These are phyloP conservation scores for Mantamonas sphyraenae DNA, from an alignment of 78 protist species.

Conservation along the genomic window DNA sequence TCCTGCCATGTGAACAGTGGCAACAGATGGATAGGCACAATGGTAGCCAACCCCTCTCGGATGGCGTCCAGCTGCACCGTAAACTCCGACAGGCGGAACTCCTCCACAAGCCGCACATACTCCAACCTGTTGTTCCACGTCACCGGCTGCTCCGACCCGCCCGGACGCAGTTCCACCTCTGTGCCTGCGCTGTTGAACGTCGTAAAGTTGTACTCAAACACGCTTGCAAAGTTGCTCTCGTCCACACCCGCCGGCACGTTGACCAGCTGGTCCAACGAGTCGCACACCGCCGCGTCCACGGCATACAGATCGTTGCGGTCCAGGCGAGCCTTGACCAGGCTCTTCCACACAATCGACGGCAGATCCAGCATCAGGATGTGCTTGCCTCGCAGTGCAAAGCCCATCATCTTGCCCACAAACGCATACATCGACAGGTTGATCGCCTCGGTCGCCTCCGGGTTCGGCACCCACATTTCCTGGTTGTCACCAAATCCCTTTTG, in stretches of 20 bases:
- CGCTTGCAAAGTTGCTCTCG: neutral
- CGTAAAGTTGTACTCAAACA: neutral
- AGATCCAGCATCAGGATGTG: conserved; percentile 6
- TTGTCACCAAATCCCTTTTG: too few relatives aligned
- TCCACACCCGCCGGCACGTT: neutral
- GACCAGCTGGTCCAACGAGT: neutral
- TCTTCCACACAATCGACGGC: conserved; percentile 22
- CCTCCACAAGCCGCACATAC: neutral
- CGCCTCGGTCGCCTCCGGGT: neutral
- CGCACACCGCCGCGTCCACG: neutral
- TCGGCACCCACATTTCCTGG: too few relatives aligned
- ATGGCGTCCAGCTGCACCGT: neutral
- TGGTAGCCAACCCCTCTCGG: neutral
- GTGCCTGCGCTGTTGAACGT: neutral
- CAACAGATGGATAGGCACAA: neutral
- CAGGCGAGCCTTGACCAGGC: neutral
- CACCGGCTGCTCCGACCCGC: neutral
- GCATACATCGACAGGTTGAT: neutral
- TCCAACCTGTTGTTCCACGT: neutral
- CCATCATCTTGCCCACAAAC: conserved; percentile 20
- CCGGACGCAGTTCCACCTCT: neutral
- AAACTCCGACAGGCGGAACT: neutral
- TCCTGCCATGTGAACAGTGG: neutral
- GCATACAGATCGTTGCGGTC: neutral
- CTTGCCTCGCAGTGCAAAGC: conserved; percentile 14